A percentile compares a stretch with the other conserved stretches of the same genome.
Evolutionary conservation across 2,329 filamentous ascomycete species (phyloP).

Genomic region (Penicillium sp.): DNA sequence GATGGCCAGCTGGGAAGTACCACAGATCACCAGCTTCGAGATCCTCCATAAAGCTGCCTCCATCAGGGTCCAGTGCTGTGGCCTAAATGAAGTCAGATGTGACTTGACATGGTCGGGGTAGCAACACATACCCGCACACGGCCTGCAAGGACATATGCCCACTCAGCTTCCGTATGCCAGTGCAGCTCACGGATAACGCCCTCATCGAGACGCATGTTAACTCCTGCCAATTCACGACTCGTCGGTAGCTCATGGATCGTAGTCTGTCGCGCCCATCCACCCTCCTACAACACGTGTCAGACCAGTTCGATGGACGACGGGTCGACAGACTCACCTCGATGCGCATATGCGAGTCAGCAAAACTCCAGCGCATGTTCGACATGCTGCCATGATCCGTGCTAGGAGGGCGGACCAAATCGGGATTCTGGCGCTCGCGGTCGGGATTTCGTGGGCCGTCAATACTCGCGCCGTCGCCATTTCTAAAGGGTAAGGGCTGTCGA

Average conservation of each 20-base stretch:
- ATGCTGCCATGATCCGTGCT: slow-evolving; percentile 70
- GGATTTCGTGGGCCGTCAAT: slow-evolving; percentile 69
- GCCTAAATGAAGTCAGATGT: slow-evolving; percentile 33
- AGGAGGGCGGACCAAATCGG: slow-evolving; percentile 69
- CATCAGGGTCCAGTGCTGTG: slow-evolving; percentile 70
- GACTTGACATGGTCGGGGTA: background rate
- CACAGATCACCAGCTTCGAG: slow-evolving; percentile 71
- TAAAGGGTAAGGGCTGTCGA: slow-evolving; percentile 64
- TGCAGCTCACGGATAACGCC: slow-evolving; percentile 74
- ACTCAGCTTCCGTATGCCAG: slow-evolving; percentile 79
- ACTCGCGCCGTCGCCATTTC: slow-evolving; percentile 63
- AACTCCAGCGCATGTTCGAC: slow-evolving; percentile 71
- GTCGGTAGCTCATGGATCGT: slow-evolving; percentile 36
- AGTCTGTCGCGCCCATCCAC: slow-evolving; percentile 74
- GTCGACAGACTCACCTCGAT: slow-evolving; percentile 54
- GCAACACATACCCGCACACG: slow-evolving; percentile 53
- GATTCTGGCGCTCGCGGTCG: slow-evolving; percentile 66
- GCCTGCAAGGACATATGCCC: slow-evolving; percentile 72
- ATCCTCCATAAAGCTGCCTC: slow-evolving; percentile 72
- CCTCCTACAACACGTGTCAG: slow-evolving; percentile 52
- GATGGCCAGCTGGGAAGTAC: slow-evolving; percentile 74
- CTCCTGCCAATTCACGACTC: slow-evolving; percentile 66
- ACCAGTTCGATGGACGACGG: background rate
- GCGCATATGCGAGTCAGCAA: slow-evolving; percentile 62
- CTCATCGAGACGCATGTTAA: slow-evolving; percentile 73